Percentiles rank a stretch among this genome's conserved stretches.
phyloP scores from a whole-genome alignment of 129 eudicot species.

The Pseudognaphalium luteoalbum region DNA sequence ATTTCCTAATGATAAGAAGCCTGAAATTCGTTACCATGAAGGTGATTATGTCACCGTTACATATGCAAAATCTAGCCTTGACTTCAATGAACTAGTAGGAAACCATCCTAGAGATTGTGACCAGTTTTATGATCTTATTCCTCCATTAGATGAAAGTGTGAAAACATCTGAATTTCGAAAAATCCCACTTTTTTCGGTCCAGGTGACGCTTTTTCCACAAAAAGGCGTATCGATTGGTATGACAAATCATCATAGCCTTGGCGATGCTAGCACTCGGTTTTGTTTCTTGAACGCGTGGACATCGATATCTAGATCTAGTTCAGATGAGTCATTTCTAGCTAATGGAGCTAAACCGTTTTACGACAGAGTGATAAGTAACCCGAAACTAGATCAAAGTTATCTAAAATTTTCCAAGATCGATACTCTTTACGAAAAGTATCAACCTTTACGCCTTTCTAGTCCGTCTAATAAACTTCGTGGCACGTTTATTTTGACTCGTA shows the following conservation, averaged over 20 bases:
- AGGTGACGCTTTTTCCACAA: constrained; percentile 42
- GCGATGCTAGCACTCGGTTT: constrained; percentile 12
- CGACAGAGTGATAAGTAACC: constrained; percentile 32
- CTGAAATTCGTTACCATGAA: constrained; percentile 26
- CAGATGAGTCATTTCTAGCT: constrained; percentile 13
- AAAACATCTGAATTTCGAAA: background rate
- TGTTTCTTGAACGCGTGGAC: constrained; percentile 21
- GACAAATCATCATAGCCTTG: constrained; percentile 16
- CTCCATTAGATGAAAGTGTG: constrained; percentile 15
- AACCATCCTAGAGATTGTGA: constrained; percentile 29
- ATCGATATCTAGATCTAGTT: constrained; percentile 26
- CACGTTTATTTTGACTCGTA: constrained; percentile 14
- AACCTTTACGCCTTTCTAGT: constrained; percentile 10
- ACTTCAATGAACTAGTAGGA: constrained; percentile 30
- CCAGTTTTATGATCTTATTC: constrained; percentile 26
- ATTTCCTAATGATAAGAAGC: constrained; percentile 10
- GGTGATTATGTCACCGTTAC: constrained; percentile 32
- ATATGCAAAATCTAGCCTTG: constrained; percentile 27
- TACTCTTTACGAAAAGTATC: background rate
- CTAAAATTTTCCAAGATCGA: background rate
- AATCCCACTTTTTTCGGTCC: constrained; percentile 37
- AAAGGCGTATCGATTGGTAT: constrained; percentile 24
- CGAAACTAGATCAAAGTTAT: constrained; percentile 14
- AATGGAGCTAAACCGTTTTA: constrained; percentile 32
- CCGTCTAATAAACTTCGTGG: constrained; percentile 37